A percentile compares a stretch with the other conserved stretches of the same genome.
Conservation (phyloP, 352 stramenopile genomes). For the Globisporangium echinulatum region DNA sequence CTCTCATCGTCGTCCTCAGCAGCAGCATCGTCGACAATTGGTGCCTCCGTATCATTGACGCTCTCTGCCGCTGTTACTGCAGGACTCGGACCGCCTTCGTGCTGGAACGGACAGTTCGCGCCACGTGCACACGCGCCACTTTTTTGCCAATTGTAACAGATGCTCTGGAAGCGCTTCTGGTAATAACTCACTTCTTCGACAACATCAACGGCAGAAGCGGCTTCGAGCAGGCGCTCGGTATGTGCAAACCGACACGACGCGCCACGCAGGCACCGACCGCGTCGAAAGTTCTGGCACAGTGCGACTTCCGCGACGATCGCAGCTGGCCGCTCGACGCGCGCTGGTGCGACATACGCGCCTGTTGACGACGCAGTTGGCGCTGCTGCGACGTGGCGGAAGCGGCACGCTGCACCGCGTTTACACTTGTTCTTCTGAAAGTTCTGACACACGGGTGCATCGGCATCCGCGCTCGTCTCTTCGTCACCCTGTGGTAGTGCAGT, state of each 20-base stretch:
- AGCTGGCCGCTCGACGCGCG: slow-evolving; percentile 28
- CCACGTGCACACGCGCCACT: slow-evolving; percentile 30
- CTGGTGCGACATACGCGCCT: slow-evolving; percentile 17
- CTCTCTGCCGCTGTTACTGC: background rate
- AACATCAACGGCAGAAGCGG: slow-evolving; percentile 9
- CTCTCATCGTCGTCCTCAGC: slow-evolving; percentile 14
- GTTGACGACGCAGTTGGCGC: slow-evolving; percentile 10
- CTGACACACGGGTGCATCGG: slow-evolving; percentile 45
- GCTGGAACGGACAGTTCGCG: slow-evolving; percentile 43
- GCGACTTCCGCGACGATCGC: slow-evolving; percentile 38
- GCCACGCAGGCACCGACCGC: slow-evolving; percentile 33
- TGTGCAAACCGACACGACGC: slow-evolving; percentile 55
- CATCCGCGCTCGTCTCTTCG: slow-evolving; percentile 32
- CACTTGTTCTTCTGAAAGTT: slow-evolving; percentile 69
- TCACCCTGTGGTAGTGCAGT: slow-evolving; percentile 9
- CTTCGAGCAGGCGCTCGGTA: slow-evolving; percentile 12
- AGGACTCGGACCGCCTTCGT: slow-evolving; percentile 16
- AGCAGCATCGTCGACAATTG: background rate
- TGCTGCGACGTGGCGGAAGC: slow-evolving; percentile 46
- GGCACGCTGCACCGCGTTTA: slow-evolving; percentile 53
- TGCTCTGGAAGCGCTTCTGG: slow-evolving; percentile 57
- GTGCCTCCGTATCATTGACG: background rate
- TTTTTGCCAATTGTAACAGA: slow-evolving; percentile 64
- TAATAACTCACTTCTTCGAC: slow-evolving; percentile 57
- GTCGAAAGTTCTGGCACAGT: slow-evolving; percentile 48